Base-by-base conservation (phyloP, 495 filamentous ascomycete species). In the Podospora pseudocomata region DNA sequence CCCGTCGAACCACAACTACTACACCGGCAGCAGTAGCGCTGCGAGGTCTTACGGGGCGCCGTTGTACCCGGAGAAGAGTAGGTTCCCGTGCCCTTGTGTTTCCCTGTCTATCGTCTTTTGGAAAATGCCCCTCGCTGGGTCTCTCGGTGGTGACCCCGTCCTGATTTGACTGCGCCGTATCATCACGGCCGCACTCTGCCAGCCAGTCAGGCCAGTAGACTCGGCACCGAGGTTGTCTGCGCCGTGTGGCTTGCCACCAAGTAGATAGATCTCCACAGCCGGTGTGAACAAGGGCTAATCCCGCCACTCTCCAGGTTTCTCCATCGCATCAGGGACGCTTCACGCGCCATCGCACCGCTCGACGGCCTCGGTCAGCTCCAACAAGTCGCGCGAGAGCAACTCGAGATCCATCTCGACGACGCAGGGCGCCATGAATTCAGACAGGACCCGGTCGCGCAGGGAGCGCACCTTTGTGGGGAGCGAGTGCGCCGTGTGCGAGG, bases 401-500 rank as follows among this genome's bases (percentile, higher is more conserved):
- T 72, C 68, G 66, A 77, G 71, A 70, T 68, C 65, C 23, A 23
- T 67, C 64, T 58, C 74, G 76, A 23, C 74, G 44, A 32, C 63
- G 70, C 70, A 72, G 34, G 73, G 73, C 72, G 92, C 88, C 83
- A 88, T 92, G 70, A 92, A 88, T 75, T 86, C 92, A 26, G 93
- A 97, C 73, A 86, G 93, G 71, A 88, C 86, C 68, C 88, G 92
- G 30, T 90, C 89, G 67, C 87, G 96, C 78, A 85, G 94, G 69
- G 96, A 97, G 79, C 86, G 95, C 75, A 99, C 96, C 1, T 99
- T 97, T 76, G 89, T 98, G 59, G 95, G 95, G 60, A 92, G 87
- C 76, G 90, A 94, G 80, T 99, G 95, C 78, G 92, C 94, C 60
- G 93, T 97, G 15, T 99, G 95, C 77, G 95, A 99, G 75, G 95